Percentiles rank a stretch among this genome's conserved stretches.
Evolutionary conservation across 2,329 filamentous ascomycete genomes (phyloP).

Genomic region (Cladosporium austrohemisphaericum): DNA sequence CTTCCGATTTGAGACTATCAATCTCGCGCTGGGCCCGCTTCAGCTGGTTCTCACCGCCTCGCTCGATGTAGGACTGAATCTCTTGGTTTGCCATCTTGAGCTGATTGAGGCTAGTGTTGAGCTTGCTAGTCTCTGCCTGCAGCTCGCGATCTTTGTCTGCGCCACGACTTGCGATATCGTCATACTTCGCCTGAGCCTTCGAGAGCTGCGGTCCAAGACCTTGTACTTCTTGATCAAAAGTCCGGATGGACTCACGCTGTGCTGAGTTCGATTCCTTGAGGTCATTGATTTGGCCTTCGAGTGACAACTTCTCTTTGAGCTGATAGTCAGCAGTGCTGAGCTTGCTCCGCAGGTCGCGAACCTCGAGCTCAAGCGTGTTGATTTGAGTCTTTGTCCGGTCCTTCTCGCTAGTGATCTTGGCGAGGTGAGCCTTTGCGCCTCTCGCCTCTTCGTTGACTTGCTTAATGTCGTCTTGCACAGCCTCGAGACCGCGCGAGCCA

Average conservation of each 20-base stretch:
- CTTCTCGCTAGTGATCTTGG: slow-evolving; percentile 64
- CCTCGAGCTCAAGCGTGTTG: slow-evolving; percentile 67
- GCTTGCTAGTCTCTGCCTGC: slow-evolving; percentile 64
- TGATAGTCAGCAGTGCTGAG: slow-evolving; percentile 67
- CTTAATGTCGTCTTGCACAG: slow-evolving; percentile 75
- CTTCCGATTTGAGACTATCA: slow-evolving; percentile 61
- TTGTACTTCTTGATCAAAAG: slow-evolving; percentile 69
- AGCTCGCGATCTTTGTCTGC: slow-evolving; percentile 69
- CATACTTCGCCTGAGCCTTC: slow-evolving; percentile 70
- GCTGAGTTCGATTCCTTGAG: slow-evolving; percentile 64
- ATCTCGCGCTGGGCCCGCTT: slow-evolving; percentile 67
- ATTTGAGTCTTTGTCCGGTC: slow-evolving; percentile 68
- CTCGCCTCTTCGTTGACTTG: slow-evolving; percentile 64
- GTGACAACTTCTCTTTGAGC: slow-evolving; percentile 73
- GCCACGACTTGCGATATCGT: slow-evolving; percentile 70
- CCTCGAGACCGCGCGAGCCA: slow-evolving; percentile 67
- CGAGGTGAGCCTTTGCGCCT: slow-evolving; percentile 58
- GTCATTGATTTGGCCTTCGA: slow-evolving; percentile 68
- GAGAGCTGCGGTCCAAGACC: slow-evolving; percentile 70
- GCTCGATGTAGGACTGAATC: slow-evolving; percentile 74
- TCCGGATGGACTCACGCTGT: slow-evolving; percentile 66
- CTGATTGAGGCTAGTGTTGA: slow-evolving; percentile 72
- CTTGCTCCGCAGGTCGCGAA: slow-evolving; percentile 69
- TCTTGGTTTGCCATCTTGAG: slow-evolving; percentile 71
- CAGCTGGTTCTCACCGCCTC: slow-evolving; percentile 70